Evolutionary conservation across 192 early-diverging fungal genomes (phyloP).

Genomic region (Backusella morwellensis): DNA sequence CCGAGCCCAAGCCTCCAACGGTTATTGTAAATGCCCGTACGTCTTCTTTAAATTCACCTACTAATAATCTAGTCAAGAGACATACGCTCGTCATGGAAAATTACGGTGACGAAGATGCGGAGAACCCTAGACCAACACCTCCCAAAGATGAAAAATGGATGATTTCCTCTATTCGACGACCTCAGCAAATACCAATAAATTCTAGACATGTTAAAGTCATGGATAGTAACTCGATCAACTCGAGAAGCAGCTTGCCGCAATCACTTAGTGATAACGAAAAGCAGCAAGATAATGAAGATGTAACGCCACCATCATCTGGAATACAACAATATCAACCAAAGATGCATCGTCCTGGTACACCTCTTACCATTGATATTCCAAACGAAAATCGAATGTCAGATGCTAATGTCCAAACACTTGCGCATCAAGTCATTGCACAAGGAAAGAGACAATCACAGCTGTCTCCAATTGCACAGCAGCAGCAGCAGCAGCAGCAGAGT

Average conservation of each 20-base stretch:
- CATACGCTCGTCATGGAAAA: neutral
- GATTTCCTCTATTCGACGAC: slow-evolving; percentile 32
- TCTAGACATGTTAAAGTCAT: slow-evolving; percentile 1
- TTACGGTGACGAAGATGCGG: slow-evolving; percentile 11
- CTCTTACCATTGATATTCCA: slow-evolving; percentile 32
- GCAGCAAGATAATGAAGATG: neutral
- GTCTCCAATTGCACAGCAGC: neutral
- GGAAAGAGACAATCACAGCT: slow-evolving; percentile 6
- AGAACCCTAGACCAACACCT: slow-evolving; percentile 4
- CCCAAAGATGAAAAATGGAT: slow-evolving; percentile 38
- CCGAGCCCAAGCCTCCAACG: neutral
- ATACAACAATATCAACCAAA: neutral
- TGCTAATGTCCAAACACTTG: neutral
- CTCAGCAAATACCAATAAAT: slow-evolving; percentile 22
- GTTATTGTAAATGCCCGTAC: neutral
- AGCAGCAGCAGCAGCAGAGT: slow-evolving; percentile 1
- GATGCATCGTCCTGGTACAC: slow-evolving; percentile 7
- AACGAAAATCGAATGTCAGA: neutral
- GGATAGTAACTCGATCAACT: neutral
- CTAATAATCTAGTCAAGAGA: neutral
- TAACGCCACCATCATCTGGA: neutral
- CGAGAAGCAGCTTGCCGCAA: neutral
- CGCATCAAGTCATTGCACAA: slow-evolving; percentile 17
- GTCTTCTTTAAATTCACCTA: neutral
- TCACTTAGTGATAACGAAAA: neutral